Base-by-base conservation (phyloP, 495 filamentous ascomycete species). In the Aspergillus mulundensis region DNA sequence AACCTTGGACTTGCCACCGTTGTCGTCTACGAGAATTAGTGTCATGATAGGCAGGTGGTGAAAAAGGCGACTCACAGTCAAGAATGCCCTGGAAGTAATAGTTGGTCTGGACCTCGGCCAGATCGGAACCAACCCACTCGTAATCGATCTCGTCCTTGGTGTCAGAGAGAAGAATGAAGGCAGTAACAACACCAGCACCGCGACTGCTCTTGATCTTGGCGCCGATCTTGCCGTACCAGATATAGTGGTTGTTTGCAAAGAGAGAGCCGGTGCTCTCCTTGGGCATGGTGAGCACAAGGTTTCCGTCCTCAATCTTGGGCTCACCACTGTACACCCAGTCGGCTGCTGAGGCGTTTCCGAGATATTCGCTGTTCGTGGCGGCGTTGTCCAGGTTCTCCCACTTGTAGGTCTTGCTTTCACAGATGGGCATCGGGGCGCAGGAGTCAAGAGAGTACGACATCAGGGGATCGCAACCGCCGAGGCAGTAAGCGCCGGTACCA, bases 91-190 rank as follows among this genome's bases (percentile, higher is more conserved):
- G 94, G 76, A 86, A 96, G 75, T 97, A 98, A 78, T 81, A 98
- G 77, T 98, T 98, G 64, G 90, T 91, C 77, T 98, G 91, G 18
- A 87, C 88, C 48, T 78, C 79, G 18, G 77, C 64, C 65, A 96
- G 70, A 61, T 97, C 88, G 44, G 81, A 80, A 53, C 94, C 94
- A 52, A 98, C 83, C 66, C 84, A 98, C 74, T 98, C 94, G 67
- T 88, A 97, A 70, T 98, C 94, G 65, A 98, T 95, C 70, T 98
- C 94, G 65, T 98, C 94, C 76, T 96, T 95, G 63, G 94, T 88
- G 67, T 97, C 94, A 30, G 86, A 87, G 62, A 97, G 81, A 60
- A 97, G 76, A 68, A 98, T 97, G 69, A 98, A 98, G 14, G 92
- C 94, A 19, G 91, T 91, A 5, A 98, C 90, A 30, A 97, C 94